A percentile compares a stretch with the other conserved stretches of the same genome.
These are phyloP conservation scores for Cadophora malorum DNA, from an alignment of 2,329 filamentous ascomycete species.

Conservation along the genomic window DNA sequence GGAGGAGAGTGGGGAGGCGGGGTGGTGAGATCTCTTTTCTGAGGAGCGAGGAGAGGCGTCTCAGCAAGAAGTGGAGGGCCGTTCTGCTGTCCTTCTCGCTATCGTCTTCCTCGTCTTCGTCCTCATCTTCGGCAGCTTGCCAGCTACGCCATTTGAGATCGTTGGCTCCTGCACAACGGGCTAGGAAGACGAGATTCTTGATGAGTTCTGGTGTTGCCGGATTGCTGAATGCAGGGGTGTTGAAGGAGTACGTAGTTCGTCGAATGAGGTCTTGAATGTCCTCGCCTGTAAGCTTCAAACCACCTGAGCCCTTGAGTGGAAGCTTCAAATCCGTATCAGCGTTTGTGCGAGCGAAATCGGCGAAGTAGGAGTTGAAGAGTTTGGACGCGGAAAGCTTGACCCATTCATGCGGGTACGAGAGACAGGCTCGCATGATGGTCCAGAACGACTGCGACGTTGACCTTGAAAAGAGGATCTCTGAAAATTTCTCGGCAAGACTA, in stretches of 20 bases:
- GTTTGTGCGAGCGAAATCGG: slow-evolving; percentile 74
- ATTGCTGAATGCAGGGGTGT: slow-evolving; percentile 70
- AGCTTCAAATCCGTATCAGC: slow-evolving; percentile 60
- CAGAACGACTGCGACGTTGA: slow-evolving; percentile 70
- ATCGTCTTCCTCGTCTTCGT: slow-evolving; percentile 50
- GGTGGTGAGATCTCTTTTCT: slow-evolving; percentile 75
- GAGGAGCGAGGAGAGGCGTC: slow-evolving; percentile 78
- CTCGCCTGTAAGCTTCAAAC: slow-evolving; percentile 68
- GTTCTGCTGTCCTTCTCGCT: slow-evolving; percentile 56
- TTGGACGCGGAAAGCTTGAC: slow-evolving; percentile 80
- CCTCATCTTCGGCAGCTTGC: slow-evolving; percentile 49
- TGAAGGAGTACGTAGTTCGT: slow-evolving; percentile 60
- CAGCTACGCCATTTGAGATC: slow-evolving; percentile 53
- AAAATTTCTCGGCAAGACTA: slow-evolving; percentile 71
- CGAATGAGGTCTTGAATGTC: slow-evolving; percentile 67
- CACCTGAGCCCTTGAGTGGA: slow-evolving; percentile 72
- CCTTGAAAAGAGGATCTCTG: slow-evolving; percentile 64
- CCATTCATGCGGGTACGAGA: slow-evolving; percentile 74
- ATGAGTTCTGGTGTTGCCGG: slow-evolving; percentile 79
- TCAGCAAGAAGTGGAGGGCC: slow-evolving; percentile 77
- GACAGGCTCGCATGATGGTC: slow-evolving; percentile 69
- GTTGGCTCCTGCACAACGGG: slow-evolving; percentile 67
- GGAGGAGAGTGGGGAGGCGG: slow-evolving; percentile 66
- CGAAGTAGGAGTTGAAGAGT: slow-evolving; percentile 78
- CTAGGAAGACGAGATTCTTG: slow-evolving; percentile 84